phyloP scores from a whole-genome alignment of 306 rosid genomes.

The Canavalia ensiformis region DNA sequence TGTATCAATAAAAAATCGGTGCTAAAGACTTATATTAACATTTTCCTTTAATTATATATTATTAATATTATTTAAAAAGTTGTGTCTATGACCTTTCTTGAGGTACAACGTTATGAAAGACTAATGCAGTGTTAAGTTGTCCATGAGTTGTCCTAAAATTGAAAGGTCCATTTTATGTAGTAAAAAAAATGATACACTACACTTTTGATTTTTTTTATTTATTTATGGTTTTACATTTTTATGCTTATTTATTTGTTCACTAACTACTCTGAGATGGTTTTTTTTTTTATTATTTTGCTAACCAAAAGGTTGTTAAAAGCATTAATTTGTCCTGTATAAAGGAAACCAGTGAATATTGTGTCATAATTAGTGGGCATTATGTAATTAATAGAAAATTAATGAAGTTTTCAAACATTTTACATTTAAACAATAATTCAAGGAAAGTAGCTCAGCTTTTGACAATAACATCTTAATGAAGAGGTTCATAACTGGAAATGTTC shows the following conservation, averaged over 20 bases:
- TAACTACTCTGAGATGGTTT: neutral
- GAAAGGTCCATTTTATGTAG: neutral
- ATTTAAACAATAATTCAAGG: neutral
- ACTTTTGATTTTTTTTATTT: neutral
- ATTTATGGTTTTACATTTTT: neutral
- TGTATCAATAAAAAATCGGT: no score
- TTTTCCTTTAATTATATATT: no score
- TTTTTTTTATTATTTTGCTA: neutral
- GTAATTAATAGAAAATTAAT: neutral
- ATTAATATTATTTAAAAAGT: neutral
- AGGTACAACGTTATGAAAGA: neutral
- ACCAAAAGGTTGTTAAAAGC: neutral
- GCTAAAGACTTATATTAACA: no score
- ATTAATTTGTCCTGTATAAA: neutral
- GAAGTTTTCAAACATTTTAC: neutral
- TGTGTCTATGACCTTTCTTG: neutral
- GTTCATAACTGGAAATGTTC: neutral
- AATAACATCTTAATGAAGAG: conserved; percentile 8
- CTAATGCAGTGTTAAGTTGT: neutral
- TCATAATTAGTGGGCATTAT: neutral
- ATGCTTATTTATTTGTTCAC: neutral
- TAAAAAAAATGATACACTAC: neutral
- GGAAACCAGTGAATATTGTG: neutral
- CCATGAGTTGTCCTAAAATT: neutral
- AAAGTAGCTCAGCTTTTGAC: neutral